These are phyloP conservation scores for Monilinia polystroma DNA, from an alignment of 2,329 filamentous ascomycete genomes.

Conservation along the genomic window DNA sequence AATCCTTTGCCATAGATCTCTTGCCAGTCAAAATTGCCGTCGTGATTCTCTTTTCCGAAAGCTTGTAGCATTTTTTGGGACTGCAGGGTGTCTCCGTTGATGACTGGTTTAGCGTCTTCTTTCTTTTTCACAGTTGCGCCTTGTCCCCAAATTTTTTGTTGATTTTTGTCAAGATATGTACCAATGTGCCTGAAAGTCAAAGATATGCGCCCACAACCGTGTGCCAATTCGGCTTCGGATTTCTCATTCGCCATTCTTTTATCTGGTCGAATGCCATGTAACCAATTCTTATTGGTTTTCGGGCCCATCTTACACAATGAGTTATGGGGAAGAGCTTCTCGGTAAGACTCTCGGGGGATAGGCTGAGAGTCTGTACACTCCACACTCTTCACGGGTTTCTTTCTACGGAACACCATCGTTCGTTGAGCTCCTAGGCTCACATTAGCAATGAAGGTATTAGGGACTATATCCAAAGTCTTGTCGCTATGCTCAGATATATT, in stretches of 20 bases:
- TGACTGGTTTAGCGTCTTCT: constrained; percentile 58
- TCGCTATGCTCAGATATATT: constrained; percentile 97
- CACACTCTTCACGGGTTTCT: constrained; percentile 55
- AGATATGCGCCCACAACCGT: constrained; percentile 76
- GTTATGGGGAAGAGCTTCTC: constrained; percentile 79
- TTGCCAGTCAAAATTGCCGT: constrained; percentile 71
- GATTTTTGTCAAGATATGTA: constrained; percentile 72
- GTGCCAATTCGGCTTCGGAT: constrained; percentile 66
- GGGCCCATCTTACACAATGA: constrained; percentile 83
- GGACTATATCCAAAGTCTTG: constrained; percentile 89
- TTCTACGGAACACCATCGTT: constrained; percentile 85
- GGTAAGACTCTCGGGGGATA: constrained; percentile 45
- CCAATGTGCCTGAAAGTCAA: constrained; percentile 88
- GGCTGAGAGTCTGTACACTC: constrained; percentile 29
- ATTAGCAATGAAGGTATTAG: constrained; percentile 82
- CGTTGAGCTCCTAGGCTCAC: constrained; percentile 89
- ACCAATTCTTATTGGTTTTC: constrained; percentile 78
- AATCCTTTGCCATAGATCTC: constrained; percentile 75
- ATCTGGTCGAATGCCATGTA: constrained; percentile 89
- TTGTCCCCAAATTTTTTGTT: constrained; percentile 81
- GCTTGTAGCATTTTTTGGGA: constrained; percentile 69
- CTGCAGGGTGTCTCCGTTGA: constrained; percentile 67
- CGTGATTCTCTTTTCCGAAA: constrained; percentile 83
- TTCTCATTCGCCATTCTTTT: constrained; percentile 71
- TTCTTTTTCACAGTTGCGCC: constrained; percentile 71